Percentiles rank a stretch among this genome's conserved stretches.
These are phyloP conservation scores for Panicum miliaceum DNA, from an alignment of 176 grass and related monocot genomes.

Conservation along the genomic window DNA sequence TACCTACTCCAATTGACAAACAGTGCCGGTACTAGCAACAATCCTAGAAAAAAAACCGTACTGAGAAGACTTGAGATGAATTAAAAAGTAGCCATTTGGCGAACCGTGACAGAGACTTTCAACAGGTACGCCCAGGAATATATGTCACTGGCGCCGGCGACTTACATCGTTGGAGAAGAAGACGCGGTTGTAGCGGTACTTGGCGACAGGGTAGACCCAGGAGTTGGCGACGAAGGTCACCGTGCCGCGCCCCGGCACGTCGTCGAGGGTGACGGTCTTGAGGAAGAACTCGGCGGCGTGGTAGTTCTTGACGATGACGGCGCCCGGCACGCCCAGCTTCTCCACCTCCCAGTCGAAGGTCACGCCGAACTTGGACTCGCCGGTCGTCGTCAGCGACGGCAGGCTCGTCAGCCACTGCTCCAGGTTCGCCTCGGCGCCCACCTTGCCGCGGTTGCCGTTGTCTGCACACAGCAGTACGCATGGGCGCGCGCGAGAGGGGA, in stretches of 20 bases:
- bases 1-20: background rate
- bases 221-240: constrained; percentile 78
- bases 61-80: too few relatives aligned
- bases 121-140: background rate
- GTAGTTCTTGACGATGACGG: constrained; percentile 70
- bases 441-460: constrained; percentile 48
- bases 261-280: constrained; percentile 72
- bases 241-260: constrained; percentile 52
- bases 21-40: too few relatives aligned
- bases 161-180: constrained; percentile 80
- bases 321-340: constrained; percentile 59
- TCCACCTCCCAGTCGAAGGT: constrained; percentile 71
- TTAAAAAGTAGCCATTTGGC: background rate
- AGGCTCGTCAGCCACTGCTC: constrained; percentile 56
- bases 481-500: background rate
- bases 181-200: constrained; percentile 57
- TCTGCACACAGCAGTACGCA: constrained; percentile 25
- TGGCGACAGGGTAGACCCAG: constrained; percentile 57
- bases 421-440: constrained; percentile 54
- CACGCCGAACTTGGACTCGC: constrained; percentile 61
- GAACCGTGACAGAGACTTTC: background rate
- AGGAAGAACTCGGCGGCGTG: constrained; percentile 69
- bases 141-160: background rate
- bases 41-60: too few relatives aligned
- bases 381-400: constrained; percentile 47